Evolutionary conservation across 164 flowering plant species (phyloP).

Genomic region (Aristolochia californica): DNA sequence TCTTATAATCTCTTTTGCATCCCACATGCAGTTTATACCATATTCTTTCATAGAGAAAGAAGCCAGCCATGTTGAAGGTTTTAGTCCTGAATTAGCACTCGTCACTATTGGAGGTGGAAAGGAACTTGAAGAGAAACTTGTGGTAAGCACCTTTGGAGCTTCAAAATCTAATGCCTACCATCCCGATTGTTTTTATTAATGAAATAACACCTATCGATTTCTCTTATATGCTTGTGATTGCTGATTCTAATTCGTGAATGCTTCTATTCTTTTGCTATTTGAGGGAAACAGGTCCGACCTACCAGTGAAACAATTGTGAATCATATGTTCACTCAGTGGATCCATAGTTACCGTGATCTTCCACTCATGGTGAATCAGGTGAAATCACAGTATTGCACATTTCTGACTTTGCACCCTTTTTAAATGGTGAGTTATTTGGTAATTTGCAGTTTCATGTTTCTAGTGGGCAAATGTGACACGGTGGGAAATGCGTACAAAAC

Average conservation of each 20-base stretch:
- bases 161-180: too few species aligned
- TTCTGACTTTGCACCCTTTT: neutral
- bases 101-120: constrained; percentile 99
- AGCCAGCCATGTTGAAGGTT: constrained; percentile 98
- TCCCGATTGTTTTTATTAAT: too few species aligned
- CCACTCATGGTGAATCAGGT: constrained; percentile 98
- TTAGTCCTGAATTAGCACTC: constrained; percentile 92
- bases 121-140: constrained; percentile 97
- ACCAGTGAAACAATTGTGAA: constrained; percentile 99
- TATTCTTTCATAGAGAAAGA: constrained; percentile 98
- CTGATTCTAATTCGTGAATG: neutral
- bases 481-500: constrained; percentile 99
- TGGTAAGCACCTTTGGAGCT: constrained; percentile 39
- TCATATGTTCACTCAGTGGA: constrained; percentile 99
- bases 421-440: neutral
- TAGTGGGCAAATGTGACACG: constrained; percentile 99
- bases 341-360: constrained; percentile 94
- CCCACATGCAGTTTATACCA: constrained; percentile 74
- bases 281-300: constrained; percentile 98
- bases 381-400: constrained; percentile 1
- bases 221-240: neutral
- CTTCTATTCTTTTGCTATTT: constrained; percentile 35
- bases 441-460: constrained; percentile 4
- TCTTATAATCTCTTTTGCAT: too few species aligned
- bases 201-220: neutral